Conservation (phyloP, 139 green algal genomes). For the Micractinium conductrix region DNA sequence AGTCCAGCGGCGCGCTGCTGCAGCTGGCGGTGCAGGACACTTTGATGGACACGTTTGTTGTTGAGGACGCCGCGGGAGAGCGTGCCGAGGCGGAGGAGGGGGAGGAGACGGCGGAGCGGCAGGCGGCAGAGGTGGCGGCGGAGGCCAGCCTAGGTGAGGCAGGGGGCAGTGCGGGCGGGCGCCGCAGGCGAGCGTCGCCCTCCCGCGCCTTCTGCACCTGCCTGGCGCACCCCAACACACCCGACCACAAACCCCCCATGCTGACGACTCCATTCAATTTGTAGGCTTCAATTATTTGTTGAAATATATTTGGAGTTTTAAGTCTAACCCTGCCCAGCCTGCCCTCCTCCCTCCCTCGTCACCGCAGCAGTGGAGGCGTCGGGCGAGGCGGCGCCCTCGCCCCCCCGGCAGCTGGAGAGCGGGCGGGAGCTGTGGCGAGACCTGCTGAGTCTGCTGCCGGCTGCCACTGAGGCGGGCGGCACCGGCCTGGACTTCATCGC, state of each 20-base stretch:
- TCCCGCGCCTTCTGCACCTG: too few relatives aligned
- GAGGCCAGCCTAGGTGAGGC: neutral
- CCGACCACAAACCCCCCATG: too few relatives aligned
- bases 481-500: slow-evolving; percentile 41
- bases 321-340: neutral
- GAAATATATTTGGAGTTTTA: too few relatives aligned
- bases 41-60: slow-evolving; percentile 8
- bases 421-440: slow-evolving; percentile 28
- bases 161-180: neutral
- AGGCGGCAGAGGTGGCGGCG: neutral
- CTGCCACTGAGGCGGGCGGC: neutral
- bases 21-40: slow-evolving; percentile 6
- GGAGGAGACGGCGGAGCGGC: neutral
- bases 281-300: too few relatives aligned
- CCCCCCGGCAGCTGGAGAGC: slow-evolving; percentile 2
- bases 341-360: neutral
- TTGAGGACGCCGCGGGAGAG: slow-evolving; percentile 13
- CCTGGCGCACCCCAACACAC: too few relatives aligned
- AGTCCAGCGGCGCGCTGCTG: neutral
- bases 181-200: neutral
- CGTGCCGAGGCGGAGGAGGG: neutral
- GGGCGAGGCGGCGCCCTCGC: neutral
- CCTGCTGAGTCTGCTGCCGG: slow-evolving; percentile 22
- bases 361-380: neutral
- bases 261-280: too few relatives aligned